Conservation (phyloP, 2,329 filamentous ascomycete genomes). For the Shiraia sp. region DNA sequence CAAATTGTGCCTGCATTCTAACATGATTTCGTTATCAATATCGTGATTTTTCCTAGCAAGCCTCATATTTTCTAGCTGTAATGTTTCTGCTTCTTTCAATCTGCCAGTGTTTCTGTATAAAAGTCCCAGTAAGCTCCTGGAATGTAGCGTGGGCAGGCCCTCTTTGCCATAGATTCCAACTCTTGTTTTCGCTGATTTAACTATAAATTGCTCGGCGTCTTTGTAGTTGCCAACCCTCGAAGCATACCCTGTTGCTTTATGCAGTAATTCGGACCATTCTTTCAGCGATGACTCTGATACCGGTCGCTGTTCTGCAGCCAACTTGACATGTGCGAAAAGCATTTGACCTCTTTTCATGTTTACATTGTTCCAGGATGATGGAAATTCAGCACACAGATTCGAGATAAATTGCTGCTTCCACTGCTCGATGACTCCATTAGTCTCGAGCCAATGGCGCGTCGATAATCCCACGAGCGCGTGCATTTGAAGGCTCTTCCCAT, state of each 20-base stretch:
- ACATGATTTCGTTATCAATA: too few species aligned
- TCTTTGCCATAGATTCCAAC: too few species aligned
- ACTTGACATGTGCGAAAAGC: slow-evolving; percentile 9
- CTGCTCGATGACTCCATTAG: slow-evolving; percentile 20
- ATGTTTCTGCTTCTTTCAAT: too few species aligned
- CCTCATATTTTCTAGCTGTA: too few species aligned
- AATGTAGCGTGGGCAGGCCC: too few species aligned
- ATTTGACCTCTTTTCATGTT: slow-evolving; percentile 6
- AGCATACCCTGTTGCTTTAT: slow-evolving; percentile 10
- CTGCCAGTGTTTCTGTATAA: too few species aligned
- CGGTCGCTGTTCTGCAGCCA: slow-evolving; percentile 1
- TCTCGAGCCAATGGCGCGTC: slow-evolving; percentile 18
- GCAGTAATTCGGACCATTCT: slow-evolving; percentile 7
- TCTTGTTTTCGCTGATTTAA: not conserved
- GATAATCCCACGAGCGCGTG: slow-evolving; percentile 49
- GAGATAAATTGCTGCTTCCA: slow-evolving; percentile 25
- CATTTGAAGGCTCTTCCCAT: slow-evolving; percentile 45
- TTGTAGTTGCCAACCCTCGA: slow-evolving; percentile 1
- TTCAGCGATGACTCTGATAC: too few species aligned
- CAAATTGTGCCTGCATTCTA: too few species aligned
- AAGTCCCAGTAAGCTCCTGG: too few species aligned
- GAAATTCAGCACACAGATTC: slow-evolving; percentile 6
- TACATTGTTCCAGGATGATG: slow-evolving; percentile 7
- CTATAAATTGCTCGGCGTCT: slow-evolving; percentile 1
- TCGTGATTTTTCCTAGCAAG: too few species aligned